These are phyloP conservation scores for Echria macrotheca DNA, from an alignment of 495 filamentous ascomycete genomes.

Conservation along the genomic window DNA sequence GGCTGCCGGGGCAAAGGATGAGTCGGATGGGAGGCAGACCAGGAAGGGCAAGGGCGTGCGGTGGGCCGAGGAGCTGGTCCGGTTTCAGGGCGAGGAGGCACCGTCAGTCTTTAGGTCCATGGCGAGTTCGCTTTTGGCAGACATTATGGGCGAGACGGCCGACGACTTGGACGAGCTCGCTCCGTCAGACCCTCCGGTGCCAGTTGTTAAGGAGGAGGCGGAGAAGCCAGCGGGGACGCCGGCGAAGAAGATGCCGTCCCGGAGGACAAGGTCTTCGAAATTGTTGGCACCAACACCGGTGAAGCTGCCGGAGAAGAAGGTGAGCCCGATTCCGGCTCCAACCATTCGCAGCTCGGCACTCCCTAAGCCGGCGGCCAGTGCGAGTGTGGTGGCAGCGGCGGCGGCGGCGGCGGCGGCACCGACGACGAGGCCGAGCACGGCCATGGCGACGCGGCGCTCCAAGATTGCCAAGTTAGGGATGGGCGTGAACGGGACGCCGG, in stretches of 20 bases:
- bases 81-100: constrained; percentile 17
- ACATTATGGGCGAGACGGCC: constrained; percentile 10
- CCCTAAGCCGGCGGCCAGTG: not conserved
- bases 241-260: constrained; percentile 1
- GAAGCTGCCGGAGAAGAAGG: constrained; percentile 9
- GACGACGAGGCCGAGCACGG: not conserved
- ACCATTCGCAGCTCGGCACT: not conserved
- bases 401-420: not conserved
- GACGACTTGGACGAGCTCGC: constrained; percentile 12
- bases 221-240: not conserved
- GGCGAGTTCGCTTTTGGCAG: constrained; percentile 16
- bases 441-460: constrained; percentile 22
- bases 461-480: constrained; percentile 27
- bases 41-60: constrained; percentile 22
- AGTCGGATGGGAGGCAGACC: constrained; percentile 4
- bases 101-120: constrained; percentile 10
- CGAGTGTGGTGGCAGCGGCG: not conserved
- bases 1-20: not conserved
- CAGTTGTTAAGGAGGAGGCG: not conserved
- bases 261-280: constrained; percentile 19
- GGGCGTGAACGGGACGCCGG: constrained; percentile 32
- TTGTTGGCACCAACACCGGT: constrained; percentile 20
- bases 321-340: not conserved
- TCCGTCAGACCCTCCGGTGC: not conserved
- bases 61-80: constrained; percentile 28